These are phyloP conservation scores for Ramaria sp. DNA, from an alignment of 768 basidiomycete genomes.

Conservation along the genomic window DNA sequence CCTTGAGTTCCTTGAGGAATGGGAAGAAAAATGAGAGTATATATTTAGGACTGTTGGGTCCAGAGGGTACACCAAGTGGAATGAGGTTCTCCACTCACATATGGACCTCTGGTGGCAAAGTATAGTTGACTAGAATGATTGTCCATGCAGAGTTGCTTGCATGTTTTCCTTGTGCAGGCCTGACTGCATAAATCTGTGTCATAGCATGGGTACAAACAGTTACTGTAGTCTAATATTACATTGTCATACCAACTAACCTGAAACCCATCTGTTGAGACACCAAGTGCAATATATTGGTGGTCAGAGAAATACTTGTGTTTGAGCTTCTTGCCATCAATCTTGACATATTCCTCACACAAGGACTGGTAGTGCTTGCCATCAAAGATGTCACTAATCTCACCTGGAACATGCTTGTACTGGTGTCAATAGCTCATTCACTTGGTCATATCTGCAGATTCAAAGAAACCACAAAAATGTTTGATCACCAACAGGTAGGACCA, in stretches of 20 bases:
- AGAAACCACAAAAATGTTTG: conserved; percentile 22
- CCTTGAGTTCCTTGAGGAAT: conserved; percentile 12
- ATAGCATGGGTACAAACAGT: too few species aligned
- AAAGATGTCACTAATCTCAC: conserved; percentile 25
- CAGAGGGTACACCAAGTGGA: conserved; percentile 16
- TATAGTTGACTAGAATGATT: conserved; percentile 10
- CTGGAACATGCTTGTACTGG: conserved; percentile 14
- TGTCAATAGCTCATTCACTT: conserved; percentile 21
- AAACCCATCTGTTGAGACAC: conserved; percentile 34
- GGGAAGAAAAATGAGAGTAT: conserved; percentile 15
- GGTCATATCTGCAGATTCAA: conserved; percentile 14
- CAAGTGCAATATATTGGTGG: conserved; percentile 31
- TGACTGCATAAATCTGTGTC: conserved; percentile 15
- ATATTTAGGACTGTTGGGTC: conserved; percentile 13
- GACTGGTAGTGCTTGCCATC: conserved; percentile 23
- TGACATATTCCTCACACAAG: conserved; percentile 12
- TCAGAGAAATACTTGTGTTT: conserved; percentile 27
- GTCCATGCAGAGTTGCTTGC: conserved; percentile 15
- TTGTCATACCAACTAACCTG: neutral
- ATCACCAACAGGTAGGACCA: conserved; percentile 32
- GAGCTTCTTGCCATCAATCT: conserved; percentile 17
- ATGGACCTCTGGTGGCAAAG: conserved; percentile 15
- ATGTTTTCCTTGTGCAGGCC: neutral
- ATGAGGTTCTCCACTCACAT: conserved; percentile 13
- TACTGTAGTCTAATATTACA: neutral